These are phyloP conservation scores for Aristolochia fimbriata DNA, from an alignment of 164 flowering plant genomes.

Conservation along the genomic window DNA sequence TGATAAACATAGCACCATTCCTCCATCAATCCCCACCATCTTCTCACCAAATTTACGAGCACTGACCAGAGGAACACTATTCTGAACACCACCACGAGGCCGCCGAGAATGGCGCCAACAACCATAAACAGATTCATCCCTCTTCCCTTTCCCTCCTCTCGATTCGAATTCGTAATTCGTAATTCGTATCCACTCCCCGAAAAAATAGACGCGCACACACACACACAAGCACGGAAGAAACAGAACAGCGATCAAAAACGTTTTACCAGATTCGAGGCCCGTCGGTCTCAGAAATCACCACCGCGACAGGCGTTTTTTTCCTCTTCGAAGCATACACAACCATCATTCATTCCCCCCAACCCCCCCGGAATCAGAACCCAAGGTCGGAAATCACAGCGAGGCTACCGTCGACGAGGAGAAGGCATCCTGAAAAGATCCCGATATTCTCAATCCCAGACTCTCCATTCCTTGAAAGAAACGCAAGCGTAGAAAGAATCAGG, in stretches of 20 bases:
- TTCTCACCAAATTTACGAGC: constrained; percentile 8
- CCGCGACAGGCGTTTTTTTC: not conserved
- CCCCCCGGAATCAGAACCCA: not conserved
- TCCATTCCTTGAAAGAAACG: too few relatives aligned
- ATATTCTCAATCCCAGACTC: too few relatives aligned
- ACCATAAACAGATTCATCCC: constrained; percentile 4
- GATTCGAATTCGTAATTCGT: too few relatives aligned
- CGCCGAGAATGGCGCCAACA: not conserved
- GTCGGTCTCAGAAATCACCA: too few relatives aligned
- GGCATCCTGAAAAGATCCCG: too few relatives aligned
- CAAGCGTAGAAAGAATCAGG: too few relatives aligned
- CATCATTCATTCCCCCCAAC: not conserved
- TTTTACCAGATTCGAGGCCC: too few relatives aligned
- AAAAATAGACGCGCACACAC: not conserved
- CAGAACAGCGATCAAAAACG: not conserved
- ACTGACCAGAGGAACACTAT: not conserved
- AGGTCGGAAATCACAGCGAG: too few relatives aligned
- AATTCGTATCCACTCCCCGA: not conserved
- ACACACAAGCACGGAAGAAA: not conserved
- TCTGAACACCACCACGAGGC: constrained; percentile 6
- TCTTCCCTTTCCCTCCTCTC: not conserved
- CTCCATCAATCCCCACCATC: constrained; percentile 21
- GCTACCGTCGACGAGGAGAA: too few relatives aligned
- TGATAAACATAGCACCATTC: constrained; percentile 42
- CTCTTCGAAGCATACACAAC: not conserved